Evolutionary conservation across 495 filamentous ascomycete species (phyloP).

Genomic region (Hyaloscypha hepaticicola): DNA sequence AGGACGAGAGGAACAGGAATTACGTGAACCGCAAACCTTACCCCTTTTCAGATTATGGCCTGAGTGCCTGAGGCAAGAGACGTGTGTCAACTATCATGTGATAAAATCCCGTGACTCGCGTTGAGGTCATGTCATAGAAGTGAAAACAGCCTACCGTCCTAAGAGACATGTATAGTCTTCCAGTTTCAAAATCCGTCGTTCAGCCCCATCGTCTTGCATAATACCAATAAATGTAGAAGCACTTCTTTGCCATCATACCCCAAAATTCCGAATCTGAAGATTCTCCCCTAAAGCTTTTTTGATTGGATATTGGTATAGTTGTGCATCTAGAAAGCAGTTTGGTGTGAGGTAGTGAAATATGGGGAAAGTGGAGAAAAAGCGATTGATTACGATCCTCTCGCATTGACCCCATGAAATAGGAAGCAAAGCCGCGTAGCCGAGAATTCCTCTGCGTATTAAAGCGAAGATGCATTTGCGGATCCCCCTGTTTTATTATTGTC

Average conservation of each 20-base stretch:
- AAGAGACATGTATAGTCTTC: no score
- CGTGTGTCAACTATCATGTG: constrained; percentile 2
- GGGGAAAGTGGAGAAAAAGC: neutral
- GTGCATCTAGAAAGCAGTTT: neutral
- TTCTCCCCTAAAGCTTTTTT: neutral
- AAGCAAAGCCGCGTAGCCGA: neutral
- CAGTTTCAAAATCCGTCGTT: no score
- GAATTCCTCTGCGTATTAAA: neutral
- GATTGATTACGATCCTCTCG: neutral
- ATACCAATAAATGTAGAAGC: neutral
- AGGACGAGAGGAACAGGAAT: no score
- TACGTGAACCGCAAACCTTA: no score
- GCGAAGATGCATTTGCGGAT: neutral
- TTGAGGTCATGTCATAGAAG: neutral
- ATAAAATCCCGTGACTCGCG: constrained; percentile 2
- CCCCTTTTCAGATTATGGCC: no score
- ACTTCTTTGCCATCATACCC: neutral
- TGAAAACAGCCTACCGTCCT: neutral
- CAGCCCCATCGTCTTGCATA: neutral
- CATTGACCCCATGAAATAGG: constrained; percentile 3
- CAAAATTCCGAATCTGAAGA: neutral
- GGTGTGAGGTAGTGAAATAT: neutral
- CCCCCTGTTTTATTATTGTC: neutral
- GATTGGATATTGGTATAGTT: neutral
- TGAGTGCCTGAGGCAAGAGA: no score